These are phyloP conservation scores for Sarocladiaceae sp. DNA, from an alignment of 2,329 filamentous ascomycete genomes.

Conservation along the genomic window DNA sequence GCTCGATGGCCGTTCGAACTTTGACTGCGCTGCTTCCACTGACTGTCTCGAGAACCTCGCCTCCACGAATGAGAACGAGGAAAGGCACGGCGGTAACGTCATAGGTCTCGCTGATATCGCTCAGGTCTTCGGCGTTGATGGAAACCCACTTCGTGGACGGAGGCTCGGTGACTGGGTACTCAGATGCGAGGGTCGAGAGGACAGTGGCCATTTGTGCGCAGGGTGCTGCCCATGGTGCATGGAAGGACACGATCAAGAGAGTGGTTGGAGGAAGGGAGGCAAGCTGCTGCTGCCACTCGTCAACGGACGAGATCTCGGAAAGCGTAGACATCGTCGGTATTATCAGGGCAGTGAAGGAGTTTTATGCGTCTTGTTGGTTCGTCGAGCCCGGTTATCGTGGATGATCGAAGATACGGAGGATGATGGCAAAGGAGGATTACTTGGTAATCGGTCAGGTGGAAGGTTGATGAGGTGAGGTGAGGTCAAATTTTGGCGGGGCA, in stretches of 20 bases:
- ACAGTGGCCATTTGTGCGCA: conserved; percentile 92
- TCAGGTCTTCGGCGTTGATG: conserved; percentile 90
- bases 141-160: conserved; percentile 74
- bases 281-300: conserved; percentile 65
- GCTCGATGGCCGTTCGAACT: conserved; percentile 80
- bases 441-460: neutral
- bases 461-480: neutral
- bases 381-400: too few species aligned
- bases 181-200: conserved; percentile 75
- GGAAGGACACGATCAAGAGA: conserved; percentile 84
- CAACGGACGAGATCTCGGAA: conserved; percentile 67
- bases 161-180: conserved; percentile 66
- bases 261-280: conserved; percentile 60
- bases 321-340: conserved; percentile 61
- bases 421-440: neutral
- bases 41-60: conserved; percentile 73
- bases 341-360: neutral
- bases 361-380: too few species aligned
- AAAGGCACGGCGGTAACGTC: conserved; percentile 93
- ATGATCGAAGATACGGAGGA: neutral
- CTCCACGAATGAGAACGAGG: conserved; percentile 73
- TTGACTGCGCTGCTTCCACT: conserved; percentile 85
- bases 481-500: conserved; percentile 10
- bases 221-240: conserved; percentile 93
- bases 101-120: conserved; percentile 86